Base-by-base conservation (phyloP, 768 basidiomycete genomes). In the Candolleomyces eurysporus region DNA sequence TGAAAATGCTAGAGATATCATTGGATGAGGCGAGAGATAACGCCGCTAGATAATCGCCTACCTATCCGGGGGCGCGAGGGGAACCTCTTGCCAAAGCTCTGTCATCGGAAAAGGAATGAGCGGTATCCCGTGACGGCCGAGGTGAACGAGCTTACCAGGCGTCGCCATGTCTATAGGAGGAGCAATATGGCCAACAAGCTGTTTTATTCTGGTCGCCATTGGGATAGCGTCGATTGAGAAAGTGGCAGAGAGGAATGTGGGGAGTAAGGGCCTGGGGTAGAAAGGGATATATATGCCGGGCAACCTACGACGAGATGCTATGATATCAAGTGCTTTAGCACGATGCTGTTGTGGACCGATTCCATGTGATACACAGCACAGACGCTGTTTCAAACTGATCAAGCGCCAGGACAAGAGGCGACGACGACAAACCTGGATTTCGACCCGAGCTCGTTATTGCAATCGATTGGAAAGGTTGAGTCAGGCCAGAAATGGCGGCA, bases 31-130 rank as follows among this genome's bases (percentile, higher is more conserved):
- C 8, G 36, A 16, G 22, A 58, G 54, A 7, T 16, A 7, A 26
- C 57, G 52, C 19, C 19, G 26, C 49, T 10, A 21, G 17, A 46
- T 46, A 46, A 46, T 17, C 39, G 62, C 76, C 14, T 57, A 91
- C 92, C 89, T 90, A 69, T 94, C 92, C 11, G 92, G 90, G 42
- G 92, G 92, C 19, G 92, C 92, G 63, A 92, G 85, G 43, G 91
- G 89, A 26, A 94, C 89, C 59, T 76, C 71, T 63, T 87, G 78
- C 91, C 91, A 94, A 54, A 77, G 71, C 79, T 92, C 91, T 92
- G 73, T 54, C 19, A 48, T 45, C 43, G 56, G 51, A 59, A 31
- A 7, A 52, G 69, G 51, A 66, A 63, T 62, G 55, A 40, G 45
- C 61, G 52, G 17, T 36, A 58, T 56, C 63, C 61, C 65, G 53